Evolutionary conservation across 2,329 filamentous ascomycete species (phyloP), one percentile per base, ranked within the genome.

Genomic region (Hypoxylon sp.): DNA sequence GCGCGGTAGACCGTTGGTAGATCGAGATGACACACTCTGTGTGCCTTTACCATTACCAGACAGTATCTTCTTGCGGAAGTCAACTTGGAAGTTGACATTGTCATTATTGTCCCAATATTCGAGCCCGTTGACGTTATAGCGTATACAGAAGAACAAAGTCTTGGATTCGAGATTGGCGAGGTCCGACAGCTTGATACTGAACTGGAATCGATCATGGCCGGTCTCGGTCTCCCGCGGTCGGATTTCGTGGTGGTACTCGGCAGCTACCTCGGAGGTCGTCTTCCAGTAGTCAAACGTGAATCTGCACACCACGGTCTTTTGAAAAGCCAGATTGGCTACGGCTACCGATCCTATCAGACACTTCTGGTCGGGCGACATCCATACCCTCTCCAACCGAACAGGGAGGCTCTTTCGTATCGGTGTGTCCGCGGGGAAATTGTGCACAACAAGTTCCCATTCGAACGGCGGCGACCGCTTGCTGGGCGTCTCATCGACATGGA

Each of bases 221-320:
- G 91, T 85, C 21, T 87, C 82, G 2, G 83, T 83, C 45, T 91
- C 88, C 72, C 88, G 88, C 28, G 89, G 88, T 46, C 89, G 88
- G 49, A 95, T 87, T 80, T 96, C 92, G 68, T 92, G 88, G 78
- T 90, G 91, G 82, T 89, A 99, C 75, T 98, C 94, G n/a, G 93
- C 95, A 38, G 87, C 86, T 1, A 98, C 92, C 78, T 99, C 96
- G 0, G 96, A 99, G 0, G 94, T 97, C 0, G 96, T 99, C 85
- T 97, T 97, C 96, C 96, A 99, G 82, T 97, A 96, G 79, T 99
- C 96, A 50, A 98, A 87, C 0, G 96, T 99, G 80, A 99, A 99
- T 55, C 96, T 90, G 79, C 93, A 95, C n/a, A 91, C 89, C 59
- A 99, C 93, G 5, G 85, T 80, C 81, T 99, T 99, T 59, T 94